Percentiles rank a stretch among this genome's conserved stretches.
Evolutionary conservation across 768 basidiomycete genomes (phyloP).

Genomic region (Suillus weaverae): DNA sequence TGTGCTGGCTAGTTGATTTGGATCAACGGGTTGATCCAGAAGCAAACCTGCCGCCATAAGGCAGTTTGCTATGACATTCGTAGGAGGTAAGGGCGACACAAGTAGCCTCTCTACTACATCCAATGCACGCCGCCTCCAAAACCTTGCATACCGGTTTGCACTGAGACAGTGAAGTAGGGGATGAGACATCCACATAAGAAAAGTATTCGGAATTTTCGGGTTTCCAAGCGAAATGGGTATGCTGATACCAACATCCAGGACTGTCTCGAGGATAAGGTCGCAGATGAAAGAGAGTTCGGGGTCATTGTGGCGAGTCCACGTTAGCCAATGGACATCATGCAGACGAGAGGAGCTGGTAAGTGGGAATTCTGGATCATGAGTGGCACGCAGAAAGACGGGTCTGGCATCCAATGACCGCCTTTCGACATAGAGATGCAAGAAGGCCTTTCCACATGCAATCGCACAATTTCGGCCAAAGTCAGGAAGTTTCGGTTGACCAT

Average conservation of each 20-base stretch:
- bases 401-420: slow-evolving; percentile 5
- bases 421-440: slow-evolving; percentile 7
- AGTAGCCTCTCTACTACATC: slow-evolving; percentile 8
- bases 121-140: slow-evolving; percentile 7
- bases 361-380: neutral
- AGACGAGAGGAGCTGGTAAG: slow-evolving; percentile 1
- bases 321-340: slow-evolving; percentile 8
- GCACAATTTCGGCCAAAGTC: slow-evolving; percentile 5
- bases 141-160: neutral
- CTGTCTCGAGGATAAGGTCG: neutral
- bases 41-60: slow-evolving; percentile 9
- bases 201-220: slow-evolving; percentile 8
- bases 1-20: slow-evolving; percentile 4
- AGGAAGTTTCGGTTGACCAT: slow-evolving; percentile 1
- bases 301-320: slow-evolving; percentile 4
- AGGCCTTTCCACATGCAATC: slow-evolving; percentile 11
- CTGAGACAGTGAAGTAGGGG: slow-evolving; percentile 9
- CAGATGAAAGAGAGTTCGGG: slow-evolving; percentile 10
- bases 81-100: slow-evolving; percentile 4
- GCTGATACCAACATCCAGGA: slow-evolving; percentile 4
- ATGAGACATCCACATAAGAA: slow-evolving; percentile 12
- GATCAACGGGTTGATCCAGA: slow-evolving; percentile 7
- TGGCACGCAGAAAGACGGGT: neutral
- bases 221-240: slow-evolving; percentile 2
- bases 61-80: slow-evolving; percentile 9